Base-by-base conservation (phyloP, 2,329 filamentous ascomycete genomes). In the Monilinia laxa region DNA sequence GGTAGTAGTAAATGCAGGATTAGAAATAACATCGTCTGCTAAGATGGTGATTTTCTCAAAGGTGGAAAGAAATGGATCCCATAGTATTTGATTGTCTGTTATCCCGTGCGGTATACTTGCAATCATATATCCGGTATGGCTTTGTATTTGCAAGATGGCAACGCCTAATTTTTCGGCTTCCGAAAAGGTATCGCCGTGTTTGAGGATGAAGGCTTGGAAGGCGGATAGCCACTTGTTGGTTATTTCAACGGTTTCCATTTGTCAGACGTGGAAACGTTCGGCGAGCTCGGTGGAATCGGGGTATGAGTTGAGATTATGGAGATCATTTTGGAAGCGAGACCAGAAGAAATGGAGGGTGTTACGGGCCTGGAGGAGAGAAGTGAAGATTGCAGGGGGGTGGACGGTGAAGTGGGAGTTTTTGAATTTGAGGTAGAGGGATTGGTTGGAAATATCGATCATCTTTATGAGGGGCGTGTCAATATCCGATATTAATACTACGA, bases 61-160 rank as follows among this genome's bases (percentile, higher is more conserved):
- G n/a, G 82, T 78, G 0, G 78, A 74, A 14, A 80, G 75, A 67
- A 84, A 85, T 7, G 74, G 72, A 70, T 88, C 85, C 68, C 87
- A 87, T 25, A 83, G 78, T 47, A 80, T 80, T 73, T 88, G 64
- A 54, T 66, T 63, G 57, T 68, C 49, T n/a, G 5, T 31, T 6
- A 53, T 23, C 3, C 16, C 16, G 20, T 42, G 40, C 20, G 54
- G 11, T 28, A 66, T 52, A 23, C 52, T 47, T 4, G 59, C 25
- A 38, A 66, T 52, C 25, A 55, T 42, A 25, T 66, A 64, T 1
- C 84, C 65, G 76, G 82, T 68, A 82, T 81, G 73, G 79, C 83
- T 83, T 67, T 81, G 82, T 82, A 87, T 87, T 70, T 86, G 85
- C 16, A 88, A 77, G 20, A 85, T 83, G 2, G 83, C 80, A 64